Evolutionary conservation across 202 grass and related monocot genomes (phyloP), one percentile per base, ranked within the genome.

Genomic region (Digitaria exilis): DNA sequence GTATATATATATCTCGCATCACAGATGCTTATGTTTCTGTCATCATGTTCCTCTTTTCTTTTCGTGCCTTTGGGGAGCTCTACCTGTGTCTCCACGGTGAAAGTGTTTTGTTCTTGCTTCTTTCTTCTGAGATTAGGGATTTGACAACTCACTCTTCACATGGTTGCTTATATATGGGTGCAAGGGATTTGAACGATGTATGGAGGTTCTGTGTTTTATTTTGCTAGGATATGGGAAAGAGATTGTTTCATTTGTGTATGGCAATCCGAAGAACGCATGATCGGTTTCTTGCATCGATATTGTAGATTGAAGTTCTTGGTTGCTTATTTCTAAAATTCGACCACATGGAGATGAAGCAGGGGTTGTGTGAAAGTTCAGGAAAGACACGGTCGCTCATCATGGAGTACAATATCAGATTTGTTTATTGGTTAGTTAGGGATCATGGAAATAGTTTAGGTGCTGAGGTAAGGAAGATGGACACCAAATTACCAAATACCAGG

Each of bases 401-500:
- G 59, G 44, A 83, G 5, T 37, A 31, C 11, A 57, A 35, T 55
- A 42, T 41, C 35, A 76, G 59, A 65, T 84, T 84, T 65, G 61
- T 75, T 87, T 87, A 90, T 70, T 90, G 88, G 71, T 90, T 83
- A 80, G 88, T 90, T 90, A 87, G 75, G 45, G 80, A 65, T 77
- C 45, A 76, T 37, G 52, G 69, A 63, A 80, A 76, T 86, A 80
- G 75, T 84, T 84, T 83, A 84, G 84, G 29, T 42, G 62, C 30
- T 80, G 69, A 80, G 75, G 51, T 76, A 70, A 76, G 75, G 75
- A 73, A 54, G 71, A 73, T 74, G 37, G 80, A 44, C 63, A 80
- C 10, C 21, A 30, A 69, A 41, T 84, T 70, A 50, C 62, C 75
- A 56, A 84, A 84, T 25, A 69, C 41, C 54, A 75, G 52, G 84